Base-by-base conservation (phyloP, 352 stramenopile species). In the Pythium scleroteichum region DNA sequence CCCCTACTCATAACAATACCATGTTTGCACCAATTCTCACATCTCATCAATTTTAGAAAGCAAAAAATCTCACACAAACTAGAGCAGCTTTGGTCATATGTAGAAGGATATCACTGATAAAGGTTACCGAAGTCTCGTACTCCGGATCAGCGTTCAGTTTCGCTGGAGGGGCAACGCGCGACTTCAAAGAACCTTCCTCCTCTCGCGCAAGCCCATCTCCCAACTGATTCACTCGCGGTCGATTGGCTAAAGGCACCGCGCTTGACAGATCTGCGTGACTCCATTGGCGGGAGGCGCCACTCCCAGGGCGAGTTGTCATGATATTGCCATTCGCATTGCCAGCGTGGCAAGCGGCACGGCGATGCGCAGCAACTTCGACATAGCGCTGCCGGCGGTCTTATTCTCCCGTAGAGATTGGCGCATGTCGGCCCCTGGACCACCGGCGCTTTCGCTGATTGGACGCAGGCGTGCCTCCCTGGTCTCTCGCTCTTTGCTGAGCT, bases 331-430 rank as follows among this genome's bases (percentile, higher is more conserved):
- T 19, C 12, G 22, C 46, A 23, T 58, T 41, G 52, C 55, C 44
- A 55, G 12, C 33, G 22, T 48, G 45, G 55, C 55, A 59, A 50
- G 17, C 45, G 23, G 20, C 24, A 55, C 13, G 29, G 45, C 41
- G 55, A 50, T 53, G 44, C 44, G 44, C 55, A 3, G 26, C 44
- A 62, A 62, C 55, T 62, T 62, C 44, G 55, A 62, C 55, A 62
- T 62, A 1, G 5, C 44, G 20, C 38, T 35, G 14, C 10, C 52
- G 12, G 20, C 47, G 4, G n/a, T 29, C 14, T 52, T 52, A 39
- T 52, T 40, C 46, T 12, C 13, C 49, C 17, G 17, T 44, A 20
- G 1, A 8, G 10, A 14, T 12, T 23, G 3, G 12, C 24, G 29
- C 29, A 10, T 10, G 29, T 10, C 29, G 5, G 10, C 10, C 5